Percentiles rank a stretch among this genome's conserved stretches.
phyloP scores from a whole-genome alignment of 768 basidiomycete genomes.

The Auricularia heimuer region DNA sequence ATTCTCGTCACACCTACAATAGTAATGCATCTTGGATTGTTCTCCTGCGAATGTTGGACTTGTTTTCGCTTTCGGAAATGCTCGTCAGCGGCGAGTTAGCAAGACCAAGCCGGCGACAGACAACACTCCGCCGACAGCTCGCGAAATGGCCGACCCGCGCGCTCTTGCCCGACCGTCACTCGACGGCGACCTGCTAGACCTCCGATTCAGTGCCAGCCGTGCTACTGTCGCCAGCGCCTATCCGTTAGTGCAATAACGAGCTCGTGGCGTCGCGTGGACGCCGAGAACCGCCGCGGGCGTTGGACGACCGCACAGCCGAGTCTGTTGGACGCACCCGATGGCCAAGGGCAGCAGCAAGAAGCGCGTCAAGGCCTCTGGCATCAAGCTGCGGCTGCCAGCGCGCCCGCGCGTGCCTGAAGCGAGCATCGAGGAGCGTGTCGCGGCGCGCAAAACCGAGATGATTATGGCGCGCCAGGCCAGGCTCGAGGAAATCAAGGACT shows the following conservation, averaged over 20 bases:
- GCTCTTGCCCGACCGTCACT: no score
- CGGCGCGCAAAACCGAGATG: conserved; percentile 23
- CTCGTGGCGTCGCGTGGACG: not conserved
- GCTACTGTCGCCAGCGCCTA: no score
- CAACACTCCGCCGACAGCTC: no score
- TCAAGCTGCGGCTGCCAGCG: not conserved
- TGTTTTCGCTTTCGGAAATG: no score
- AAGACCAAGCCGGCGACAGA: no score
- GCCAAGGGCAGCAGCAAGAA: not conserved
- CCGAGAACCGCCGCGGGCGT: not conserved
- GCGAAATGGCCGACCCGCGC: no score
- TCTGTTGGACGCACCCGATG: not conserved
- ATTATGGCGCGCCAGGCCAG: conserved; percentile 51
- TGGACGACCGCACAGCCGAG: not conserved
- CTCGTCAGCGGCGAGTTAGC: no score
- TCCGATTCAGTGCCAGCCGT: no score
- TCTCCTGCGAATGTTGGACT: no score
- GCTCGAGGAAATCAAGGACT: conserved; percentile 48
- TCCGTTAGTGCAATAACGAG: not conserved
- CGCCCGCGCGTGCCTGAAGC: not conserved
- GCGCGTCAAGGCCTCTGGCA: not conserved
- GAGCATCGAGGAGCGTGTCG: conserved; percentile 2
- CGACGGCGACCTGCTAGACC: no score
- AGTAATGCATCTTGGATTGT: no score
- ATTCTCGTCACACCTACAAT: no score